Conservation (phyloP, 176 grass and related monocot species). For the Puccinellia tenuiflora region DNA sequence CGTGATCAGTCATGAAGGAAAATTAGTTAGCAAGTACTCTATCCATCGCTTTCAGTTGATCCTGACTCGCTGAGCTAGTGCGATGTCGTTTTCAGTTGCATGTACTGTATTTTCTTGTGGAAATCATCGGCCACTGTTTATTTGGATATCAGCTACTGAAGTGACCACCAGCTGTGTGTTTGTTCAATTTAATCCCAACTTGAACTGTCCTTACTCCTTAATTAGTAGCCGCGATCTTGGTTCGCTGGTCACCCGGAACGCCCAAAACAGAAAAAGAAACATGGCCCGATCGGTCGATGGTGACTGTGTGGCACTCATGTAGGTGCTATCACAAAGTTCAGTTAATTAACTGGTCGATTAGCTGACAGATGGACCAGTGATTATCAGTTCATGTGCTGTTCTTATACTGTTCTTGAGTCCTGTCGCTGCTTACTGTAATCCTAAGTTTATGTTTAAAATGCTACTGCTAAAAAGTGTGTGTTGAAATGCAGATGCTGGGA, state of each 20-base stretch:
- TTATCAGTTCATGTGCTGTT: not conserved
- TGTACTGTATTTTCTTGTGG: no score
- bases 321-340: not conserved
- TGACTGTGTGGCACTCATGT: not conserved
- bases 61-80: not conserved
- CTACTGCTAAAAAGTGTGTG: no score
- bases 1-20: not conserved
- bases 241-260: not conserved
- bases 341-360: not conserved
- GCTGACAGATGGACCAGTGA: not conserved
- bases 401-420: not conserved
- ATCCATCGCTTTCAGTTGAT: not conserved
- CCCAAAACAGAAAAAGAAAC: not conserved
- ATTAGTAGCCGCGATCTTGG: conserved; percentile 29
- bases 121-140: not conserved
- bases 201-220: conserved; percentile 16
- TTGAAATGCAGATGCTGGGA: not conserved
- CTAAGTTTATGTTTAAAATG: not conserved
- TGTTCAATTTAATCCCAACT: not conserved
- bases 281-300: not conserved
- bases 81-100: conserved; percentile 22
- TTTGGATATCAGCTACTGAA: not conserved
- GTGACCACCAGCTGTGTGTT: conserved; percentile 2
- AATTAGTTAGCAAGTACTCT: no score
- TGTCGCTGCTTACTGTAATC: not conserved